These are phyloP conservation scores for Veloboletus limbatus DNA, from an alignment of 1,284 basidiomycete species.

Conservation along the genomic window DNA sequence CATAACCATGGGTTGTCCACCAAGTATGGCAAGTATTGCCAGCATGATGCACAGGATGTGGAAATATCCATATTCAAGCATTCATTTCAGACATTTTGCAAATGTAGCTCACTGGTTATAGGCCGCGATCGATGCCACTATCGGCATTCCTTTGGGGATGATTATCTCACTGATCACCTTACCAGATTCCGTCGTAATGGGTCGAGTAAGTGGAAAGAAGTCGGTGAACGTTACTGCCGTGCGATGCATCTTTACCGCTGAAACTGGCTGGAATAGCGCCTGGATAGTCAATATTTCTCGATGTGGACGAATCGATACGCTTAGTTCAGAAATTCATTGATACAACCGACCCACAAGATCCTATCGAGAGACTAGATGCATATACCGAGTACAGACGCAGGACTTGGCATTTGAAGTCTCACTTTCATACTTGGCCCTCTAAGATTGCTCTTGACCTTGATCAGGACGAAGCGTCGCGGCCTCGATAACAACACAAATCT, in stretches of 20 bases:
- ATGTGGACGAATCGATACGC: constrained; percentile 62
- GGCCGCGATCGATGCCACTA: constrained; percentile 35
- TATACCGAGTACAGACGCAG: not conserved
- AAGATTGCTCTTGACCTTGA: constrained; percentile 78
- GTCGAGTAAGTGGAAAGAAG: constrained; percentile 42
- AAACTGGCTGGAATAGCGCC: constrained; percentile 23
- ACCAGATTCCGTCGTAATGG: constrained; percentile 39
- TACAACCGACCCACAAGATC: constrained; percentile 73
- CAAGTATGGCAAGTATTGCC: too few relatives aligned
- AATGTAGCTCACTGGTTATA: constrained; percentile 35
- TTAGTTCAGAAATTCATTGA: constrained; percentile 76
- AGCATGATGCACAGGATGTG: too few relatives aligned
- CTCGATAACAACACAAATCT: constrained; percentile 75
- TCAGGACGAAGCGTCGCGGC: constrained; percentile 56
- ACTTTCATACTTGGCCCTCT: constrained; percentile 73
- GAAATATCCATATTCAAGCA: too few relatives aligned
- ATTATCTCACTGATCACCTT: constrained; percentile 35
- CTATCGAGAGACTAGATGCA: constrained; percentile 54
- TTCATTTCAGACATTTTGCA: too few relatives aligned
- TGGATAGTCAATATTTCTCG: constrained; percentile 47
- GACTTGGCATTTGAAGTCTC: not conserved
- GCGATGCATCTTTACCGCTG: constrained; percentile 43
- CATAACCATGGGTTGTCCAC: too few relatives aligned
- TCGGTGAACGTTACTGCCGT: constrained; percentile 52
- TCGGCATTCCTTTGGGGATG: constrained; percentile 36